Conservation (phyloP, 257 asterid species). For the Buddleja alternifolia region DNA sequence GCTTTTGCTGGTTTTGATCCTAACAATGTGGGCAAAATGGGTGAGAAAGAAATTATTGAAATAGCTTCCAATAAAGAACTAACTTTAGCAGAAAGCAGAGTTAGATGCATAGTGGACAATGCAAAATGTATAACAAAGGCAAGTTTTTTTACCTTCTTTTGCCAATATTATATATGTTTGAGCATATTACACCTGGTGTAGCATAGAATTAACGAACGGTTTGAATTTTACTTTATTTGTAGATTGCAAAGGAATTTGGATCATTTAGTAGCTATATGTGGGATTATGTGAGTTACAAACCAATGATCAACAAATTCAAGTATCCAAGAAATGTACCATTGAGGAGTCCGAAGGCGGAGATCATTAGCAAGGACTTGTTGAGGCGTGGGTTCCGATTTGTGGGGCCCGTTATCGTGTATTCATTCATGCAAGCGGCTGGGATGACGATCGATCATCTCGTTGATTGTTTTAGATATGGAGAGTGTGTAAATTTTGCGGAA, state of each 20-base stretch:
- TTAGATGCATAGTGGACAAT: slow-evolving; percentile 85
- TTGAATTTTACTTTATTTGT: background rate
- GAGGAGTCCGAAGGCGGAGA: slow-evolving; percentile 86
- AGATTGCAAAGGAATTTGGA: slow-evolving; percentile 80
- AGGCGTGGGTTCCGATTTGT: slow-evolving; percentile 84
- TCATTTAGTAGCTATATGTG: slow-evolving; percentile 86
- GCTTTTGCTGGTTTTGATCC: slow-evolving; percentile 76
- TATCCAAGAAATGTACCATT: slow-evolving; percentile 80
- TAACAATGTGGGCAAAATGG: slow-evolving; percentile 68
- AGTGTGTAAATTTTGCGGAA: slow-evolving; percentile 79
- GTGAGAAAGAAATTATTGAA: slow-evolving; percentile 67
- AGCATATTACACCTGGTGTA: background rate
- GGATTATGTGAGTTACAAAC: slow-evolving; percentile 76
- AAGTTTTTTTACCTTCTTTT: slow-evolving; percentile 21
- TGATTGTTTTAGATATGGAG: slow-evolving; percentile 68
- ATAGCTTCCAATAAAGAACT: slow-evolving; percentile 58
- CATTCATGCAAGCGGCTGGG: slow-evolving; percentile 93
- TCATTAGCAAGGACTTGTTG: slow-evolving; percentile 77
- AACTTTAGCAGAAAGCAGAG: slow-evolving; percentile 65
- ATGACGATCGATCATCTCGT: slow-evolving; percentile 86
- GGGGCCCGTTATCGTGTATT: slow-evolving; percentile 86
- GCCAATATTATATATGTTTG: too few species aligned
- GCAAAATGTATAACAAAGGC: slow-evolving; percentile 85
- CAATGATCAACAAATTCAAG: slow-evolving; percentile 70
- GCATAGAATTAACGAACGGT: background rate